phyloP scores from a whole-genome alignment of 495 filamentous ascomycete genomes.

The Daldinia decipiens region DNA sequence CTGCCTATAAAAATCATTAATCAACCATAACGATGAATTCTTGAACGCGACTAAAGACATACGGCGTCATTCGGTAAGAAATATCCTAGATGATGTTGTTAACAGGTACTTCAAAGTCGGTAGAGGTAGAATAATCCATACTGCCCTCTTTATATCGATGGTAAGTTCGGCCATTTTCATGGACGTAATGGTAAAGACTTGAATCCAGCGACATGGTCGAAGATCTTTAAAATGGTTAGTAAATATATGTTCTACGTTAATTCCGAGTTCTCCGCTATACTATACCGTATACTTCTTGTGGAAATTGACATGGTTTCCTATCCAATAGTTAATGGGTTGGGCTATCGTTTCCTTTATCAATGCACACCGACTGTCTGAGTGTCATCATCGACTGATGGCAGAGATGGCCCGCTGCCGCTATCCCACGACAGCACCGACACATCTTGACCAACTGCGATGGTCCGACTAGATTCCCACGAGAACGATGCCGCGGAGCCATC shows the following conservation, averaged over 20 bases:
- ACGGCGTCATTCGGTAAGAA: constrained; percentile 54
- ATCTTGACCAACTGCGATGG: constrained; percentile 30
- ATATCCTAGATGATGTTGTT: constrained; percentile 46
- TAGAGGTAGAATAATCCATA: constrained; percentile 13
- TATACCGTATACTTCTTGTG: constrained; percentile 26
- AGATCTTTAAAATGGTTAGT: constrained; percentile 34
- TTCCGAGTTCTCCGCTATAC: not conserved
- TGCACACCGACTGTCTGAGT: constrained; percentile 27
- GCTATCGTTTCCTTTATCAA: no score
- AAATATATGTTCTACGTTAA: not conserved
- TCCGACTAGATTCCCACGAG: constrained; percentile 25
- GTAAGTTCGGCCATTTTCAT: constrained; percentile 54
- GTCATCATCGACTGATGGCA: constrained; percentile 47
- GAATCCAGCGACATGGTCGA: constrained; percentile 50
- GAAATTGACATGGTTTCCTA: constrained; percentile 29
- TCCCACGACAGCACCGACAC: constrained; percentile 43
- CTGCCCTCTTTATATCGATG: constrained; percentile 50
- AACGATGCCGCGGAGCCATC: constrained; percentile 14
- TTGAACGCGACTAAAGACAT: constrained; percentile 4
- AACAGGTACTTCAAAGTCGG: constrained; percentile 4
- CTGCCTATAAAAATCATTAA: constrained; percentile 42
- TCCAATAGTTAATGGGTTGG: not conserved
- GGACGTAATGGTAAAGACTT: constrained; percentile 48
- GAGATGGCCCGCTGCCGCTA: constrained; percentile 42
- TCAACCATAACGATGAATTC: constrained; percentile 4